A percentile compares a stretch with the other conserved stretches of the same genome.
These are phyloP conservation scores for Macaranga tanarius DNA, from an alignment of 441 rosid species.

Conservation along the genomic window DNA sequence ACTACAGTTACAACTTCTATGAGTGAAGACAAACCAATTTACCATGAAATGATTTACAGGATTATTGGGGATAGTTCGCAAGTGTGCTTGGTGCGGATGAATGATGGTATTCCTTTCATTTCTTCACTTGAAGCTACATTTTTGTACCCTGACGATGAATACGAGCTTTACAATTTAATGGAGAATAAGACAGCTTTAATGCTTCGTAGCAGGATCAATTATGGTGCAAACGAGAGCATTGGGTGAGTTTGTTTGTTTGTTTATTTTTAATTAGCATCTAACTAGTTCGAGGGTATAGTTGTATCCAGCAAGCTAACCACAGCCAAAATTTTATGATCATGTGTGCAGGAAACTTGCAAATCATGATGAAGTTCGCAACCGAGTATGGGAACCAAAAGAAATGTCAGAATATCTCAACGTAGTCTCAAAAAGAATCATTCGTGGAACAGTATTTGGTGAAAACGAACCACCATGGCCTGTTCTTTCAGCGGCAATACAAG, in stretches of 20 bases:
- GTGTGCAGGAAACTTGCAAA: not conserved
- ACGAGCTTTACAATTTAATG: conserved; percentile 22
- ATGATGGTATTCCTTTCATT: conserved; percentile 29
- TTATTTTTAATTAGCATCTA: too few relatives aligned
- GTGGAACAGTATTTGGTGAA: not conserved
- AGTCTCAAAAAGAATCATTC: too few relatives aligned
- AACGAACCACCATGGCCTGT: not conserved
- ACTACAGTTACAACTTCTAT: conserved; percentile 15
- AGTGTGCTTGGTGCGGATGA: conserved; percentile 19
- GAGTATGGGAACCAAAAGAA: conserved; percentile 13
- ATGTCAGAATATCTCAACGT: conserved; percentile 7
- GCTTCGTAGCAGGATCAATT: conserved; percentile 24
- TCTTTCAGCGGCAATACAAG: conserved; percentile 15
- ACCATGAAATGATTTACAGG: conserved; percentile 21
- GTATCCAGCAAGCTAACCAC: too few relatives aligned
- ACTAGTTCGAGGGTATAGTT: too few relatives aligned
- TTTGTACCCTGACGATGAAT: not conserved
- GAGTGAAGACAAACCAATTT: conserved; percentile 11
- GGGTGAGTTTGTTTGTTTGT: not conserved
- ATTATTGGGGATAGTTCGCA: not conserved
- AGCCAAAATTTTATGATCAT: too few relatives aligned
- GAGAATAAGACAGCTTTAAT: conserved; percentile 18
- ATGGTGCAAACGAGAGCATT: conserved; percentile 17
- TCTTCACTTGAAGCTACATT: conserved; percentile 25
- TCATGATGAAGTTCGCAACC: not conserved